Conservation (phyloP, 2,329 filamentous ascomycete species). For the Sporothrix pseudoabietina region DNA sequence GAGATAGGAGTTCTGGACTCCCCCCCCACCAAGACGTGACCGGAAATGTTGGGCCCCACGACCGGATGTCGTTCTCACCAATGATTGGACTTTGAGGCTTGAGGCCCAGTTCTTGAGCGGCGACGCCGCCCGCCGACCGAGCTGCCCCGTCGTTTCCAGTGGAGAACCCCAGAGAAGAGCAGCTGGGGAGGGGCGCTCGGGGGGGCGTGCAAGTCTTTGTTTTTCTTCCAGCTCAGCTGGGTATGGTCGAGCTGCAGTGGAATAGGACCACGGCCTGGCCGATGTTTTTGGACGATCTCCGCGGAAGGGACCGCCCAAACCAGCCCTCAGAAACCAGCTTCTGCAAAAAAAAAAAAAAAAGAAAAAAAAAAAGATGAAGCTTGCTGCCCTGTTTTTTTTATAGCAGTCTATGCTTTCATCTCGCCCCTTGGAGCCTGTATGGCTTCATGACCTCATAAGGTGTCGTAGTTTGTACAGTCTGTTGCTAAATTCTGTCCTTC, state of each 20-base stretch:
- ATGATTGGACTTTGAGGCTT: not conserved
- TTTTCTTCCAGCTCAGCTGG: constrained; percentile 5
- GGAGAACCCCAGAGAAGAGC: not conserved
- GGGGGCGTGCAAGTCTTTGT: not conserved
- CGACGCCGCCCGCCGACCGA: not conserved
- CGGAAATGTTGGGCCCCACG: not conserved
- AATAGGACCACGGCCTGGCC: not conserved
- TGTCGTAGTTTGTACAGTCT: too few species aligned
- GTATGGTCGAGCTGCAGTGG: not conserved
- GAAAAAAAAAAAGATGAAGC: not conserved
- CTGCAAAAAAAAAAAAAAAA: too few species aligned
- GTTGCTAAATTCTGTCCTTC: not conserved
- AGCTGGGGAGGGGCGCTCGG: not conserved
- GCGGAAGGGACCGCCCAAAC: not conserved
- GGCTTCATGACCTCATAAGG: not conserved
- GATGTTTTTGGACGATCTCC: not conserved
- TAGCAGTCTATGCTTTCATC: not conserved
- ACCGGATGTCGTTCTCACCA: not conserved
- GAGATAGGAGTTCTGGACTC: not conserved
- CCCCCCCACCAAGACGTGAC: not conserved
- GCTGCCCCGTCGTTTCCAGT: not conserved
- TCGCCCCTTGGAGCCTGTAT: not conserved
- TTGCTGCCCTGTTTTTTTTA: constrained; percentile 9
- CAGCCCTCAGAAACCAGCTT: not conserved
- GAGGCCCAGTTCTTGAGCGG: not conserved